Percentiles rank a stretch among this genome's conserved stretches.
Conservation (phyloP, 345 rosid species). For the Aquilaria malaccensis region DNA sequence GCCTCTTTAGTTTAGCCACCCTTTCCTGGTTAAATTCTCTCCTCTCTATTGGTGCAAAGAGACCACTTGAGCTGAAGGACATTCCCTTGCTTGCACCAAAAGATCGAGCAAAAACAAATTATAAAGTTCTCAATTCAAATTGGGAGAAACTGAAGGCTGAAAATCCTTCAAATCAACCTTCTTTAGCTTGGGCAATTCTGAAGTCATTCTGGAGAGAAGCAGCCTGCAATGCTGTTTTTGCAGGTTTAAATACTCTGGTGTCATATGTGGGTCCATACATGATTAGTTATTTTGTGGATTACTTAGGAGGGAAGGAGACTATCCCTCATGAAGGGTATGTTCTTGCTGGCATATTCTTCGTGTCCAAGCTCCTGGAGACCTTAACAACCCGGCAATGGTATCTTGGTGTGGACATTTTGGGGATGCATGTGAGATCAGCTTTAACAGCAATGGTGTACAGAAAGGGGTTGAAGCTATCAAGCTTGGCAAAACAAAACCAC, state of each 20-base stretch:
- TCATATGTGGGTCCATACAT: constrained; percentile 96
- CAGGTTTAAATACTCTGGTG: constrained; percentile 79
- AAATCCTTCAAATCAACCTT: constrained; percentile 66
- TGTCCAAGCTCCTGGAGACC: constrained; percentile 93
- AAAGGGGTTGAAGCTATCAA: constrained; percentile 88
- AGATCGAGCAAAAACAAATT: constrained; percentile 88
- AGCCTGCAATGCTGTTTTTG: constrained; percentile 88
- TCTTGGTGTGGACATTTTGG: constrained; percentile 97
- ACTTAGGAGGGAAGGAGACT: constrained; percentile 79
- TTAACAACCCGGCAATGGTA: constrained; percentile 97
- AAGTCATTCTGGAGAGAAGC: constrained; percentile 98
- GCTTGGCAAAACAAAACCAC: constrained; percentile 87
- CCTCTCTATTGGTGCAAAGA: constrained; percentile 85
- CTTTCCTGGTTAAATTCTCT: constrained; percentile 96
- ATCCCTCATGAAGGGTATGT: constrained; percentile 91
- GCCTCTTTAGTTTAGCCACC: constrained; percentile 68
- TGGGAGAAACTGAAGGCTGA: constrained; percentile 87
- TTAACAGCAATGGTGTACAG: constrained; percentile 91
- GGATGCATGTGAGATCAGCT: constrained; percentile 99
- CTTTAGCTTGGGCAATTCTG: constrained; percentile 82
- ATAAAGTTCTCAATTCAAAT: constrained; percentile 70
- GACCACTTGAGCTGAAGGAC: constrained; percentile 96
- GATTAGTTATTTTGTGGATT: constrained; percentile 96
- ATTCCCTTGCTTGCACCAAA: constrained; percentile 88
- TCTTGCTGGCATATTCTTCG: constrained; percentile 90